Percentiles rank a stretch among this genome's conserved stretches.
Evolutionary conservation across 768 basidiomycete genomes (phyloP).

Genomic region (Pulveroboletus sp.): DNA sequence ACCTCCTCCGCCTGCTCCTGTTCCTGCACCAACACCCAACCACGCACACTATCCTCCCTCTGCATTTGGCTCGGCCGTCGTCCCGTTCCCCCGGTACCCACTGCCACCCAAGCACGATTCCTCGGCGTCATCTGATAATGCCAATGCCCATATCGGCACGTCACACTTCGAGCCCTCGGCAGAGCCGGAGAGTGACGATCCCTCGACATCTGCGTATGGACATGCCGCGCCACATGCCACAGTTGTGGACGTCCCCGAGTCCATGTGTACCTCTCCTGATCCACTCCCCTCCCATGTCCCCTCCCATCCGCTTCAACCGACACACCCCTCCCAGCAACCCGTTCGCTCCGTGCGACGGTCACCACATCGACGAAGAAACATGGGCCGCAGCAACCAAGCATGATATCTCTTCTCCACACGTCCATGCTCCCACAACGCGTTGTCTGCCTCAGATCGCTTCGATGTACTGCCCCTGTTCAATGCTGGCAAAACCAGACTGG

Average conservation of each 20-base stretch:
- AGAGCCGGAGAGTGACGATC: slow-evolving; percentile 25
- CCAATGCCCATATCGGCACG: neutral
- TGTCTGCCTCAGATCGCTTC: slow-evolving; percentile 13
- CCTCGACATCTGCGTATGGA: slow-evolving; percentile 1
- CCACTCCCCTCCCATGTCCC: neutral
- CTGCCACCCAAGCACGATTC: no score
- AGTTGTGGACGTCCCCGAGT: slow-evolving; percentile 15
- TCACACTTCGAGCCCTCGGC: slow-evolving; percentile 18
- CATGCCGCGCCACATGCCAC: slow-evolving; percentile 19
- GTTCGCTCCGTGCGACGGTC: slow-evolving; percentile 25
- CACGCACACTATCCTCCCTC: no score
- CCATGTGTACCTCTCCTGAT: neutral
- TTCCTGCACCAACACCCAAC: no score
- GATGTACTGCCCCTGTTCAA: slow-evolving; percentile 47
- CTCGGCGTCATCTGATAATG: slow-evolving; percentile 7
- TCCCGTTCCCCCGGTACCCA: slow-evolving; percentile 22
- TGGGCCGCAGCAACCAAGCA: slow-evolving; percentile 46
- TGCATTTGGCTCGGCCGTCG: neutral
- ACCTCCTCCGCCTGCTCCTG: slow-evolving; percentile 15
- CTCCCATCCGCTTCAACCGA: no score
- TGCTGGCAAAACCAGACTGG: slow-evolving; percentile 49
- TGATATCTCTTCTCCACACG: slow-evolving; percentile 50
- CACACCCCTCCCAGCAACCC: neutral
- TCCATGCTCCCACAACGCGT: slow-evolving; percentile 38
- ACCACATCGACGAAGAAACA: slow-evolving; percentile 28